Conservation (phyloP, 2,329 filamentous ascomycete species). For the Diaporthe sp. region DNA sequence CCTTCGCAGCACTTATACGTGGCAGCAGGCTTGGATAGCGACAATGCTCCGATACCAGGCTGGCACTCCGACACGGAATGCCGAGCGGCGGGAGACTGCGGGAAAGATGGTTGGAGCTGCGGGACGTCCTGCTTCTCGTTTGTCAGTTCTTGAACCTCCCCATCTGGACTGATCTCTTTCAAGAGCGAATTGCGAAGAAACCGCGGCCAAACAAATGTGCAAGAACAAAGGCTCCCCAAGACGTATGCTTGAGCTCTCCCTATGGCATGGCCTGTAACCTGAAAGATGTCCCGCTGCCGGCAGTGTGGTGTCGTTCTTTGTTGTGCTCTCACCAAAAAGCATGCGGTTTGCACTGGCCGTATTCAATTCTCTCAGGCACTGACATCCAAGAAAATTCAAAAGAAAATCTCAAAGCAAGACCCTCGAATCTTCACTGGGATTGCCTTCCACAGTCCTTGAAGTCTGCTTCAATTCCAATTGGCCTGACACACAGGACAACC, state of each 20-base stretch:
- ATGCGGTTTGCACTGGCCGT: not conserved
- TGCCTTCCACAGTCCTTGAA: not conserved
- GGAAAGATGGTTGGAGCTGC: not conserved
- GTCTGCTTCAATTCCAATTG: not conserved
- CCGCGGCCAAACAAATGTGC: too few relatives aligned
- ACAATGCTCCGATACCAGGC: not conserved
- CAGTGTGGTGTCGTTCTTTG: not conserved
- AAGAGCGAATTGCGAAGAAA: not conserved
- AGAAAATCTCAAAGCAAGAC: not conserved
- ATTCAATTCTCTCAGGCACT: not conserved
- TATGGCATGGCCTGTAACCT: too few relatives aligned
- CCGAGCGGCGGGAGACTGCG: not conserved
- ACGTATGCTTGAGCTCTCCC: not conserved
- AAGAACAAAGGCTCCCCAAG: not conserved
- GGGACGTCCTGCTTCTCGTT: not conserved
- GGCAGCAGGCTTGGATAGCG: not conserved
- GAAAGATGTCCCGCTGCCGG: not conserved
- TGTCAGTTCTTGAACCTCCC: not conserved
- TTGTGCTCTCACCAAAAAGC: not conserved
- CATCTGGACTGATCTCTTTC: not conserved
- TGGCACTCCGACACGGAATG: not conserved
- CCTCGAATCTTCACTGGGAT: not conserved
- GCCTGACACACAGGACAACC: not conserved
- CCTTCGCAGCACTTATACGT: not conserved
- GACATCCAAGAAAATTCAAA: not conserved